Conservation (phyloP, 768 basidiomycete genomes). For the Suillus occidentalis region DNA sequence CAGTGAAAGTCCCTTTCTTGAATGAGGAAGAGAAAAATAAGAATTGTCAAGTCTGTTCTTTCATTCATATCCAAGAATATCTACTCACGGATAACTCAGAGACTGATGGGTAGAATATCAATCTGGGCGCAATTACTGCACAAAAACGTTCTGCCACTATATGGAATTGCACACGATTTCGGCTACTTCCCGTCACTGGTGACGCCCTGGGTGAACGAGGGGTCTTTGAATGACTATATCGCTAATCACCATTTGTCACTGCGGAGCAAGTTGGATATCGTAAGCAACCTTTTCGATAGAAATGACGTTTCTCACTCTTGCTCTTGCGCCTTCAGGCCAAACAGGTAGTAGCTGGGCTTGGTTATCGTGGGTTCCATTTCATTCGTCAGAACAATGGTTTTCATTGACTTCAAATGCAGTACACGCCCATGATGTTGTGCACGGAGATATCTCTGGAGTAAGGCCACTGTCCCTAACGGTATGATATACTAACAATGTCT, state of each 20-base stretch:
- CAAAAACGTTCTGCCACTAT: slow-evolving; percentile 19
- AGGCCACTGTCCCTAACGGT: background rate
- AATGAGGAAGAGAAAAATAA: background rate
- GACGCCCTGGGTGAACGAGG: slow-evolving; percentile 25
- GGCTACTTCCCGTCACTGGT: slow-evolving; percentile 24
- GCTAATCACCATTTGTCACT: slow-evolving; percentile 4
- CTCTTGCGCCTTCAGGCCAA: background rate
- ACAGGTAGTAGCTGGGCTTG: slow-evolving; percentile 1
- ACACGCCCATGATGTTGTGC: slow-evolving; percentile 4
- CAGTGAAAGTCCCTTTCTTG: background rate
- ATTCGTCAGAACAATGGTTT: no score
- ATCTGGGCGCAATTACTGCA: slow-evolving; percentile 11
- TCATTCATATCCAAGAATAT: background rate
- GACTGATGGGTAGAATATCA: background rate
- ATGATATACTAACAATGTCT: background rate
- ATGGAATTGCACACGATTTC: slow-evolving; percentile 20
- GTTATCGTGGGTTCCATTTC: slow-evolving; percentile 1
- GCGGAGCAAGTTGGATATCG: slow-evolving; percentile 15
- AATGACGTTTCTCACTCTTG: no score
- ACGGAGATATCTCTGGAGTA: slow-evolving; percentile 11
- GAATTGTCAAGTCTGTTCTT: background rate
- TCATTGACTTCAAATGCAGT: slow-evolving; percentile 3
- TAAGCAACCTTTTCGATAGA: slow-evolving; percentile 5
- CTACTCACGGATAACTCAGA: background rate
- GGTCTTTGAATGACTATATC: no score